phyloP scores from a whole-genome alignment of 257 asterid species.

The Echium plantagineum region DNA sequence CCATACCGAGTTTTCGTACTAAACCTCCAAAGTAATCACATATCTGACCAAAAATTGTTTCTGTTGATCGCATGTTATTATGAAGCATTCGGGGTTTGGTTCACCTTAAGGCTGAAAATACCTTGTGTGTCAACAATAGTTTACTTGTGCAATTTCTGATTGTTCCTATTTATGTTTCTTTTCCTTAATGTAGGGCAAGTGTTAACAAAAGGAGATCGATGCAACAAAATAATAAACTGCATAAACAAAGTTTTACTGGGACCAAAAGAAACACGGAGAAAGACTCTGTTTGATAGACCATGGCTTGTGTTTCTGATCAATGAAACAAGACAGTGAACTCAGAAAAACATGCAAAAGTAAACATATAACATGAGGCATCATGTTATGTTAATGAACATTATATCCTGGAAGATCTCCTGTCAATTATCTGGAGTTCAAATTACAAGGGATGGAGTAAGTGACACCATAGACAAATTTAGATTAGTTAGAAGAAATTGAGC shows the following conservation, averaged over 20 bases:
- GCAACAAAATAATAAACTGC: no score
- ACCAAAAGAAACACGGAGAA: neutral
- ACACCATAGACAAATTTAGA: neutral
- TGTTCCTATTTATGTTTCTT: neutral
- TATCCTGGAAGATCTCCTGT: neutral
- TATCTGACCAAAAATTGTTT: neutral
- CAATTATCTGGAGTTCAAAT: no score
- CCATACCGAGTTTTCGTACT: neutral
- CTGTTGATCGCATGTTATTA: neutral
- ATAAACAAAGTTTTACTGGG: neutral
- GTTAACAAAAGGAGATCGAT: neutral
- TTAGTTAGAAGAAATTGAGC: constrained; percentile 1
- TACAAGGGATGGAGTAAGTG: neutral
- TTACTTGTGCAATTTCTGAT: neutral
- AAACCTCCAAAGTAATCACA: neutral
- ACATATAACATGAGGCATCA: neutral
- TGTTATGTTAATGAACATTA: neutral
- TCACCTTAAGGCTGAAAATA: neutral
- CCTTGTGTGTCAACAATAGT: neutral
- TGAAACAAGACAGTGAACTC: neutral
- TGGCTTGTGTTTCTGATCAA: neutral
- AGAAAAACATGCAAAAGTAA: neutral
- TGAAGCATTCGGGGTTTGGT: neutral
- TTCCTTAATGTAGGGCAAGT: neutral
- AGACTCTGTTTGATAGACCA: neutral